These are phyloP conservation scores for Starmerella davenportii DNA, from an alignment of 805 yeast species.

Conservation along the genomic window DNA sequence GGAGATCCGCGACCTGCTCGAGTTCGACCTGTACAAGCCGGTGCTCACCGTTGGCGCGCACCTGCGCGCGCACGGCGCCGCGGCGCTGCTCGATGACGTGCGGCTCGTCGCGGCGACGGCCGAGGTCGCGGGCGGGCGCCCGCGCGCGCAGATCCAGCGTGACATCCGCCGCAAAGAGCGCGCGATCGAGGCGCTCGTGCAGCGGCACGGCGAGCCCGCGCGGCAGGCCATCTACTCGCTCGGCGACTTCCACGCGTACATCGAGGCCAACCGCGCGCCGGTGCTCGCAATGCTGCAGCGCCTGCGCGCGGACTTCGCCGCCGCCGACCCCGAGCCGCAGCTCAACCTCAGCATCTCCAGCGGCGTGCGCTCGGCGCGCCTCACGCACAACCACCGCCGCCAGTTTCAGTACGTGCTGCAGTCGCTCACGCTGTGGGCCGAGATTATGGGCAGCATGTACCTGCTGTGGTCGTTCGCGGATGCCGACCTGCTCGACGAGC, in stretches of 20 bases:
- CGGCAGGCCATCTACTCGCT: constrained; percentile 57
- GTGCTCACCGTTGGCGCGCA: constrained; percentile 41
- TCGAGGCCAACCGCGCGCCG: constrained; percentile 51
- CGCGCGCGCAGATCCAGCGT: constrained; percentile 35
- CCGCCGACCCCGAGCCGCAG: constrained; percentile 8
- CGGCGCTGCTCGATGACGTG: constrained; percentile 37
- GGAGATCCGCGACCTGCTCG: constrained; percentile 52
- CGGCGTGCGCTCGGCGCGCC: constrained; percentile 51
- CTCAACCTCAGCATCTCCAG: constrained; percentile 44
- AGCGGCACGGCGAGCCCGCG: constrained; percentile 27
- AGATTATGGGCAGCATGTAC: constrained; percentile 62
- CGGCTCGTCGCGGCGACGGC: constrained; percentile 45
- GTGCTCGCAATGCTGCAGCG: constrained; percentile 43
- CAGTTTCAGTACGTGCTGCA: constrained; percentile 62
- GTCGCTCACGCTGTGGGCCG: constrained; percentile 57
- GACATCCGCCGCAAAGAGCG: constrained; percentile 48
- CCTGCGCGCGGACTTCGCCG: constrained; percentile 31
- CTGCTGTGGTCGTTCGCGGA: constrained; percentile 64
- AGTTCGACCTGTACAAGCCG: constrained; percentile 58
- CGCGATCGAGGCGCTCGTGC: constrained; percentile 45
- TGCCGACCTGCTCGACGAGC: constrained; percentile 40
- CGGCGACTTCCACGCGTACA: constrained; percentile 61
- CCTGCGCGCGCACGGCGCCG: constrained; percentile 27
- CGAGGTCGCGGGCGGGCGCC: constrained; percentile 44
- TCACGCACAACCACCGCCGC: constrained; percentile 54